Base-by-base conservation (phyloP, 2,329 filamentous ascomycete species). In the Penicillium rolfsii region DNA sequence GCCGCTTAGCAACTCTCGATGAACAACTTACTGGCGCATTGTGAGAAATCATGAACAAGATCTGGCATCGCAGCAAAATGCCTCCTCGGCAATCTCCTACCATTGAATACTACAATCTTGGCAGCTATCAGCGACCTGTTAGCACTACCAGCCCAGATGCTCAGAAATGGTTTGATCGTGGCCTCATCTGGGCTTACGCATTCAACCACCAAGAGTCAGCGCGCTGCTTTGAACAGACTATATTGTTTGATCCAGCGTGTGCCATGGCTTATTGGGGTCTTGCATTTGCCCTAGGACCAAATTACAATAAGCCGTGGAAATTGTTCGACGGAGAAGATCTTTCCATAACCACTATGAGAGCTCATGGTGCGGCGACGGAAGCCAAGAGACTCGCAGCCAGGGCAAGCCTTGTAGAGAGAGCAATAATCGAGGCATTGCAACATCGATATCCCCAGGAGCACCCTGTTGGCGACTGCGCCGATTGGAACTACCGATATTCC, bases 261-360 rank as follows among this genome's bases (percentile, higher is more conserved):
- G 69, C 74, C 4, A 75, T 78, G 70, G 75, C 70, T 28, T 76
- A 76, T 57, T 77, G 76, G 76, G 76, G 76, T 2, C 64, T 77
- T 14, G 75, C 90, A 0, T 91, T 89, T 70, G 80, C 87, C 1
- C 76, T 90, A 0, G 90, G 90, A 0, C 90, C 90, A 2, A 92
- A 93, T 70, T 88, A 90, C 74, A 91, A 93, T 77, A 91, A 92
- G 70, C 87, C 89, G 0, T 93, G 90, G 90, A 82, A 85, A 22
- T 80, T 86, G 14, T 92, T 92, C 64, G 88, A 89, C 58, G 75
- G 81, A 0, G 75, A 80, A 0, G 90, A 93, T 65, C 80, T 88
- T 24, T 59, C 56, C 2, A 40, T 52, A 2, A 68, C 63, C 5
- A 68, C 62, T 5, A 61, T 50, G 19, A 76, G 79, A 26, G 84